Percentiles rank a stretch among this genome's conserved stretches.
Evolutionary conservation across 305 asterid species (phyloP).

Genomic region (Rubia balearica): DNA sequence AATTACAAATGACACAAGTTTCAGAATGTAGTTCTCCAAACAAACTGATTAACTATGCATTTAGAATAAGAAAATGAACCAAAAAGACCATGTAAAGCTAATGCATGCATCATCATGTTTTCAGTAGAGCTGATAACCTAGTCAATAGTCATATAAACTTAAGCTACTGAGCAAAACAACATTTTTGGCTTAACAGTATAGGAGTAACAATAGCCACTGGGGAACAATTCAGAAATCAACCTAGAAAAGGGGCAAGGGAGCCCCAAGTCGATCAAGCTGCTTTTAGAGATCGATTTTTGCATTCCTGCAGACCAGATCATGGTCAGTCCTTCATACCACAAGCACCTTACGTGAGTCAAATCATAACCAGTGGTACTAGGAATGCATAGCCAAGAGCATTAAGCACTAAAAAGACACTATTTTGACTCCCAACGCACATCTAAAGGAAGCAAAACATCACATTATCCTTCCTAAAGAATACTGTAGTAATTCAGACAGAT

Average conservation of each 20-base stretch:
- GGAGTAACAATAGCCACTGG: constrained; percentile 17
- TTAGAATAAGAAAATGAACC: too few relatives aligned
- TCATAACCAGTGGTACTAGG: constrained; percentile 19
- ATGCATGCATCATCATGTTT: not conserved
- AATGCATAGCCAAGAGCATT: constrained; percentile 13
- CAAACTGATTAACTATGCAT: not conserved
- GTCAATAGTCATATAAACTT: not conserved
- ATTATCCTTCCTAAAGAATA: not conserved
- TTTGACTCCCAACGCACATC: not conserved
- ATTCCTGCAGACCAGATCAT: constrained; percentile 59
- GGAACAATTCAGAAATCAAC: constrained; percentile 30
- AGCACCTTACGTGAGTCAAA: constrained; percentile 23
- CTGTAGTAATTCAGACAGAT: too few relatives aligned
- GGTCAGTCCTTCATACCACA: constrained; percentile 33
- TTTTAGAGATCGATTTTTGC: constrained; percentile 30
- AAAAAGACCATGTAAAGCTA: not conserved
- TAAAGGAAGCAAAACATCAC: not conserved
- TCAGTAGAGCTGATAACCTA: too few relatives aligned
- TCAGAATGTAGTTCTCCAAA: not conserved
- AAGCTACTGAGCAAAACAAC: not conserved
- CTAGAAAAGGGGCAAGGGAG: constrained; percentile 26
- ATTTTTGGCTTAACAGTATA: not conserved
- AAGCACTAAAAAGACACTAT: not conserved
- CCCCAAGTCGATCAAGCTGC: constrained; percentile 28
- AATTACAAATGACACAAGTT: not conserved